Percentiles rank a stretch among this genome's conserved stretches.
These are phyloP conservation scores for Whalleya microplaca DNA, from an alignment of 2,329 filamentous ascomycete genomes.

Conservation along the genomic window DNA sequence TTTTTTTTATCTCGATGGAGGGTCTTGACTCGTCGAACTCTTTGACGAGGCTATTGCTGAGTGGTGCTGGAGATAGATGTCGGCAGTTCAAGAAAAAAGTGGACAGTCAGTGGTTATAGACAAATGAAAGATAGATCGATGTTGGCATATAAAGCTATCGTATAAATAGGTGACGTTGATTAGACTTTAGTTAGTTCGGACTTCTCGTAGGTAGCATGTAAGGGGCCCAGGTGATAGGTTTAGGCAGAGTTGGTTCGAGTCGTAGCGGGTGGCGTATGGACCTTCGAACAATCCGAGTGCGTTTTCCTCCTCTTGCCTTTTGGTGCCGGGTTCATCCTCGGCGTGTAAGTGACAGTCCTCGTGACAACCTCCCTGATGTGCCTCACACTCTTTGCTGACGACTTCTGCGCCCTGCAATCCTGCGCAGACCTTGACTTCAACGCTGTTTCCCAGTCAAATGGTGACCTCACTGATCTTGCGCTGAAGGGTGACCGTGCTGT, in stretches of 20 bases:
- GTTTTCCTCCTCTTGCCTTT: constrained; percentile 88
- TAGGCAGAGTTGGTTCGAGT: constrained; percentile 34
- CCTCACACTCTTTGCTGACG: constrained; percentile 64
- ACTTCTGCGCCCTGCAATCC: constrained; percentile 55
- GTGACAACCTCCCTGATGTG: constrained; percentile 89
- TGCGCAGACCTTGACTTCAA: constrained; percentile 69
- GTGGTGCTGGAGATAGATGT: constrained; percentile 24
- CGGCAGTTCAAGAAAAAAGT: constrained; percentile 10
- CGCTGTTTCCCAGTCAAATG: constrained; percentile 78
- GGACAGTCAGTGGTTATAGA: constrained; percentile 22
- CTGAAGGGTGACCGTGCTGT: constrained; percentile 74
- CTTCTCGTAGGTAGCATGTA: constrained; percentile 5
- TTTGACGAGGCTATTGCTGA: constrained; percentile 12
- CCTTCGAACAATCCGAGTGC: constrained; percentile 36
- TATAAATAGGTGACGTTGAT: constrained; percentile 15
- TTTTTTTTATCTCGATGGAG: constrained; percentile 8
- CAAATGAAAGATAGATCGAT: constrained; percentile 32
- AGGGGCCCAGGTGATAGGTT: constrained; percentile 8
- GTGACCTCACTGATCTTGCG: constrained; percentile 66
- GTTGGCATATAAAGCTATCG: constrained; percentile 8
- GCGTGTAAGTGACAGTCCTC: constrained; percentile 91
- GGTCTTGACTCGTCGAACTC: constrained; percentile 6
- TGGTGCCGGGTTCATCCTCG: constrained; percentile 80
- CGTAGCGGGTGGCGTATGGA: constrained; percentile 23
- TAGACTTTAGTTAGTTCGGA: constrained; percentile 32